Percentiles rank a stretch among this genome's conserved stretches.
Conservation (phyloP, 2,329 filamentous ascomycete genomes). For the Hortaea werneckii region DNA sequence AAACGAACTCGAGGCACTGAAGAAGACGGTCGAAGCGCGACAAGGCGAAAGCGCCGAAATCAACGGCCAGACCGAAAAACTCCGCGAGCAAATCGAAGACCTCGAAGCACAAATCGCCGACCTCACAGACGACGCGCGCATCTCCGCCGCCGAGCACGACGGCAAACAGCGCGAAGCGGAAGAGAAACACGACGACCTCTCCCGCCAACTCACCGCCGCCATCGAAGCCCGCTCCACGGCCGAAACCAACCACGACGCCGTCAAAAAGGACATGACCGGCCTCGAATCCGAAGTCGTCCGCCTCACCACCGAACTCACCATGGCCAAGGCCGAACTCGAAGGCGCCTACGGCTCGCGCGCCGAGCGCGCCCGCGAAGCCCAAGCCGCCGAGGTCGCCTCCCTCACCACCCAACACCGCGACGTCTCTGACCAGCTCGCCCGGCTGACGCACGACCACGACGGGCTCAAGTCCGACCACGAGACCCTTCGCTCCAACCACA, state of each 20-base stretch:
- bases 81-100: conserved; percentile 19
- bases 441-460: conserved; percentile 28
- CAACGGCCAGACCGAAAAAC: conserved; percentile 12
- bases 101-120: conserved; percentile 22
- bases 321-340: conserved; percentile 82
- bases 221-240: conserved; percentile 11
- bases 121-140: conserved; percentile 24
- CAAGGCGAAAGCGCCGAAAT: conserved; percentile 21
- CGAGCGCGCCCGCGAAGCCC: conserved; percentile 56
- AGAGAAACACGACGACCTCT: conserved; percentile 5
- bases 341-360: conserved; percentile 78
- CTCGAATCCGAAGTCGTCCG: conserved; percentile 56
- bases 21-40: conserved; percentile 18
- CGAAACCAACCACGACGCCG: conserved; percentile 17
- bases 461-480: background rate
- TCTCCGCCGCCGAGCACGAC: conserved; percentile 26
- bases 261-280: conserved; percentile 23
- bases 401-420: conserved; percentile 28
- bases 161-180: conserved; percentile 16
- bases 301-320: conserved; percentile 70
- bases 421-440: conserved; percentile 33
- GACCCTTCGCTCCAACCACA: background rate
- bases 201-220: conserved; percentile 11
- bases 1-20: conserved; percentile 24
- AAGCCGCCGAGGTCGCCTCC: conserved; percentile 46